Evolutionary conservation across 331 rosid species (phyloP).

Genomic region (Cydonia oblonga): DNA sequence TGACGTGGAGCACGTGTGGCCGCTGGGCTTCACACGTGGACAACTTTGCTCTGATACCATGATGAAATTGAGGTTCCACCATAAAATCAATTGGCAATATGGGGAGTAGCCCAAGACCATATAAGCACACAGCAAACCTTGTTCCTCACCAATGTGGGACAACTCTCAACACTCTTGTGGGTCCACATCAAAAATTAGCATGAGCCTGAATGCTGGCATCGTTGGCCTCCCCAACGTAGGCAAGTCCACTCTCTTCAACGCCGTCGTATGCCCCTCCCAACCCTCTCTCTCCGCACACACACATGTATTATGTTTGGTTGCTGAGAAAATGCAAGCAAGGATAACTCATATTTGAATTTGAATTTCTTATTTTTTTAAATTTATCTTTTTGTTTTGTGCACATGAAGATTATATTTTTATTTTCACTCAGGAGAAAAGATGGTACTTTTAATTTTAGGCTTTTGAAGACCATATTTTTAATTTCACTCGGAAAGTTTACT

Average conservation of each 20-base stretch:
- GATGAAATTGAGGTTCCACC: too few species aligned
- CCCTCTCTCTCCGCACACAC: neutral
- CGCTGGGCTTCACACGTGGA: too few species aligned
- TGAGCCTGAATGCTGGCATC: slow-evolving; percentile 89
- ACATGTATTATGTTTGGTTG: neutral
- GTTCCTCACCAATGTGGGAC: too few species aligned
- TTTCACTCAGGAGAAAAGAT: neutral
- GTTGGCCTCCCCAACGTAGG: slow-evolving; percentile 99
- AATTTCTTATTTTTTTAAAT: neutral
- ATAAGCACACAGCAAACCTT: too few species aligned
- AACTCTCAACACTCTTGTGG: too few species aligned
- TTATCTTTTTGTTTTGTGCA: neutral
- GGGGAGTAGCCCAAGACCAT: too few species aligned
- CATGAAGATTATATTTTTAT: neutral
- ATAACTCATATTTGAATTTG: neutral
- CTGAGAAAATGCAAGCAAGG: neutral
- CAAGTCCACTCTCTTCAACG: slow-evolving; percentile 91
- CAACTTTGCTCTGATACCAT: too few species aligned
- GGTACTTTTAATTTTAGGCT: neutral
- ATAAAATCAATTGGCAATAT: too few species aligned
- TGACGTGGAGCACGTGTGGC: too few species aligned
- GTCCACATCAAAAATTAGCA: slow-evolving; percentile 61
- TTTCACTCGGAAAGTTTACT: neutral
- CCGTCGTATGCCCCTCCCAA: slow-evolving; percentile 50
- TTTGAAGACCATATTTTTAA: neutral